Percentiles rank a stretch among this genome's conserved stretches.
Conservation (phyloP, 2,329 filamentous ascomycete genomes). For the Alternaria brassicicola region DNA sequence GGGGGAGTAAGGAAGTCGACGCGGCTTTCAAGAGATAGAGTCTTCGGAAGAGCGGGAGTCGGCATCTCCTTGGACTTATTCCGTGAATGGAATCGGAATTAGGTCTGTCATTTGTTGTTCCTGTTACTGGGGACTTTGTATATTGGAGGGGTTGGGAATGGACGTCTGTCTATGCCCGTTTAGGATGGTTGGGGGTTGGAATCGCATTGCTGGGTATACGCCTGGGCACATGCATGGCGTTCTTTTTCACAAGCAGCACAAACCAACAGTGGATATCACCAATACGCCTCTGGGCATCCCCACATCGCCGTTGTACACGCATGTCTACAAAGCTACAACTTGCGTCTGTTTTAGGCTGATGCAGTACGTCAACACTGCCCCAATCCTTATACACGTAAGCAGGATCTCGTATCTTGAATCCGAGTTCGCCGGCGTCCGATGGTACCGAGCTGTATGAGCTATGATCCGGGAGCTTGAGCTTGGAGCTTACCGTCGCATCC, state of each 20-base stretch:
- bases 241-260: neutral
- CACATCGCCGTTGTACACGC: neutral
- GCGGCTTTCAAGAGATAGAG: constrained; percentile 39
- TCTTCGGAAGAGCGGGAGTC: constrained; percentile 25
- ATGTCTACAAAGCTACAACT: too few species aligned
- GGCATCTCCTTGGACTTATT: constrained; percentile 14
- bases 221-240: constrained; percentile 6
- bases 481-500: neutral
- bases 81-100: neutral
- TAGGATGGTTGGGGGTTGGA: neutral
- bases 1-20: constrained; percentile 38
- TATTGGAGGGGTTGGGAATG: constrained; percentile 1
- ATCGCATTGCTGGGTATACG: neutral
- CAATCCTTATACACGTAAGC: constrained; percentile 2
- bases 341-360: neutral
- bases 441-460: neutral
- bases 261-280: neutral
- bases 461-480: neutral
- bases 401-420: neutral
- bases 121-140: constrained; percentile 3
- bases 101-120: neutral
- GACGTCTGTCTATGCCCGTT: neutral
- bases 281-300: neutral
- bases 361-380: neutral
- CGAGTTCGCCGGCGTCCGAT: constrained; percentile 6